Percentiles rank a stretch among this genome's conserved stretches.
Evolutionary conservation across 2,329 filamentous ascomycete genomes (phyloP).

Genomic region (Beauveria rudraprayagi): DNA sequence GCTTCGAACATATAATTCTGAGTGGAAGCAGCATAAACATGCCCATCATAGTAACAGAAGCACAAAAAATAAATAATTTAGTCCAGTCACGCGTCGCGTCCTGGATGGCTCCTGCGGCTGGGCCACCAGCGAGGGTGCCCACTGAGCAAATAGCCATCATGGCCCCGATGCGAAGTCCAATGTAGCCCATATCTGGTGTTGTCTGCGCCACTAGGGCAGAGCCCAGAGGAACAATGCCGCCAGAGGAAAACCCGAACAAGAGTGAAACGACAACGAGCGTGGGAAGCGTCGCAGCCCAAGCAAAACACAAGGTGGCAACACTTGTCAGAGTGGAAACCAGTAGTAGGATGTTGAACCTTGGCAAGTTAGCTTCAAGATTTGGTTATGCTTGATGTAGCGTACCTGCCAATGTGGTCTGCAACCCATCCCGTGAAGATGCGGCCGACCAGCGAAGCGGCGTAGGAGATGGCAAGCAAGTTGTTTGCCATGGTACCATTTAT

Average conservation of each 20-base stretch:
- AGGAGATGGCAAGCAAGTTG: conserved; percentile 55
- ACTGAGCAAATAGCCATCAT: conserved; percentile 25
- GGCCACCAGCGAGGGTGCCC: conserved; percentile 19
- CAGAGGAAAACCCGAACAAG: conserved; percentile 23
- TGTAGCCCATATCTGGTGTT: conserved; percentile 20
- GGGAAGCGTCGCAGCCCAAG: conserved; percentile 16
- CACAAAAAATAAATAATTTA: conserved; percentile 2
- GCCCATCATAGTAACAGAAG: neutral
- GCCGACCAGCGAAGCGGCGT: conserved; percentile 46
- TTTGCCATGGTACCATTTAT: conserved; percentile 45
- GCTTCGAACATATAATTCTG: neutral
- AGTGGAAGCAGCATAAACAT: neutral
- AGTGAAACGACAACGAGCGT: conserved; percentile 19
- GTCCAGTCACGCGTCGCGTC: conserved; percentile 2
- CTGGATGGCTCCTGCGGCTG: conserved; percentile 17
- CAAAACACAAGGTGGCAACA: conserved; percentile 25
- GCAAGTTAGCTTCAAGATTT: neutral
- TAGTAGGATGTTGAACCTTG: conserved; percentile 34
- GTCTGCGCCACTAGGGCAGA: conserved; percentile 25
- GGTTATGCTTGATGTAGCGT: neutral
- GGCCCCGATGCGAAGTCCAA: conserved; percentile 24
- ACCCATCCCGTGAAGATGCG: conserved; percentile 44
- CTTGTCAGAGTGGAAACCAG: conserved; percentile 16
- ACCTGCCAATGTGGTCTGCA: conserved; percentile 41
- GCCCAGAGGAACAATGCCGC: conserved; percentile 26